phyloP scores from a whole-genome alignment of 2,329 filamentous ascomycete species.

The Dothistroma septosporum region DNA sequence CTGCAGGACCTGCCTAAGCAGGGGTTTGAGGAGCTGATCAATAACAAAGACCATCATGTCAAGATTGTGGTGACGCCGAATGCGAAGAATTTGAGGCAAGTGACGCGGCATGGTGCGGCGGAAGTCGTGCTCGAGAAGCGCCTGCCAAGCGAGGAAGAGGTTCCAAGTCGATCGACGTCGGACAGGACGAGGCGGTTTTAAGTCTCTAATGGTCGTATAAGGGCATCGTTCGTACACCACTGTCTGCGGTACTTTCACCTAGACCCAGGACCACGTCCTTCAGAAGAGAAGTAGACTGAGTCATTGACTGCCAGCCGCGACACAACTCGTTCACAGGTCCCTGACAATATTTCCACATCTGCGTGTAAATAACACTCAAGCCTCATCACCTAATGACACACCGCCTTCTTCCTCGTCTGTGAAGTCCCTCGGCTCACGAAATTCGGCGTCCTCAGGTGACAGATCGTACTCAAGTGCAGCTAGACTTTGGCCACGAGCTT shows the following conservation, averaged over 20 bases:
- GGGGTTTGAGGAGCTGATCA: constrained; percentile 12
- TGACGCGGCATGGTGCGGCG: not conserved
- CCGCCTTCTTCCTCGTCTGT: not conserved
- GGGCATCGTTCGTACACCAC: not conserved
- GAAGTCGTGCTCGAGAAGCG: not conserved
- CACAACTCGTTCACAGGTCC: not conserved
- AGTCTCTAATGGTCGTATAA: not conserved
- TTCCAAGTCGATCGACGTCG: not conserved
- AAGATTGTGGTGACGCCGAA: constrained; percentile 14
- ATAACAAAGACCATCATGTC: constrained; percentile 12
- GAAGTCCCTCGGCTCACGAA: not conserved
- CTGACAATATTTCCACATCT: not conserved
- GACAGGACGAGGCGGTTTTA: not conserved
- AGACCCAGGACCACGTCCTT: too few species aligned
- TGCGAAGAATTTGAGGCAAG: not conserved
- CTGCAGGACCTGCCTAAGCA: constrained; percentile 2
- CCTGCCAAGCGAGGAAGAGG: not conserved
- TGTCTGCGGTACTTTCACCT: not conserved
- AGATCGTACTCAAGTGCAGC: not conserved
- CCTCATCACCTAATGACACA: not conserved
- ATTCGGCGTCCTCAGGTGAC: not conserved
- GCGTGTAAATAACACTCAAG: not conserved
- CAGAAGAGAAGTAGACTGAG: too few species aligned
- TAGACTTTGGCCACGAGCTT: not conserved
- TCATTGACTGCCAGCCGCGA: too few species aligned